Base-by-base conservation (phyloP, 2,329 filamentous ascomycete genomes). In the Aspergillus tubingensis region DNA sequence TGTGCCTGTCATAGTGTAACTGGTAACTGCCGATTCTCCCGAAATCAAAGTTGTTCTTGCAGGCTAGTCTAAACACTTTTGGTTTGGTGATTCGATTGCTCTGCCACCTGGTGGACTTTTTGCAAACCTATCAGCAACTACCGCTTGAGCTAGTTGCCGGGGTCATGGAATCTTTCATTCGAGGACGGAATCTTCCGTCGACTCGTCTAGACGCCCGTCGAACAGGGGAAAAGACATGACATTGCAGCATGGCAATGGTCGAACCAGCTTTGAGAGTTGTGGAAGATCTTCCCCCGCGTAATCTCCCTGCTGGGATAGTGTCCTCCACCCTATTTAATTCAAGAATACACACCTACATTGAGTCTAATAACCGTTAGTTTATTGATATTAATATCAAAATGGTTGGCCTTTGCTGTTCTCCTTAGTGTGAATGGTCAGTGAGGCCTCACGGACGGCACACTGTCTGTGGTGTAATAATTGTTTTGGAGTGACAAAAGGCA, bases 281-380 rank as follows among this genome's bases (percentile, higher is more conserved):
- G 27, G 62, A 60, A 59, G 60, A 62, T 60, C 60, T 58, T 62
- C 55, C 62, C 62, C 62, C 60, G 64, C 63, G 61, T 53, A 50
- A 60, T 60, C 52, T 61, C 60, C 57, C n/a, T 47, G 39, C 32
- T 54, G 19, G 25, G 43, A 55, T 17, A 15, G 23, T 41, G 53
- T 55, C 53, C 53, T 55, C 53, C 53, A 47, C 41, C 32, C 25
- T 3, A 43, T 30, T 39, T 13, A 3, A 55, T 47, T 32, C 10
- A 19, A 7, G 7, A 19, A 32, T 2, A 27, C 15, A 27, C 44
- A n/a, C 21, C 23, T 30, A 23, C 19, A 10, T 15, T 54, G 38
- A 25, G 38, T n/a, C 32, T 32, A 53, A 17, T 53, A 13, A 23
- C 41, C 11, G 41, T 44, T 44, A 23, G 19, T 15, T 21, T 13